Conservation (phyloP, 331 rosid species). For the Dryas integrifolia region DNA sequence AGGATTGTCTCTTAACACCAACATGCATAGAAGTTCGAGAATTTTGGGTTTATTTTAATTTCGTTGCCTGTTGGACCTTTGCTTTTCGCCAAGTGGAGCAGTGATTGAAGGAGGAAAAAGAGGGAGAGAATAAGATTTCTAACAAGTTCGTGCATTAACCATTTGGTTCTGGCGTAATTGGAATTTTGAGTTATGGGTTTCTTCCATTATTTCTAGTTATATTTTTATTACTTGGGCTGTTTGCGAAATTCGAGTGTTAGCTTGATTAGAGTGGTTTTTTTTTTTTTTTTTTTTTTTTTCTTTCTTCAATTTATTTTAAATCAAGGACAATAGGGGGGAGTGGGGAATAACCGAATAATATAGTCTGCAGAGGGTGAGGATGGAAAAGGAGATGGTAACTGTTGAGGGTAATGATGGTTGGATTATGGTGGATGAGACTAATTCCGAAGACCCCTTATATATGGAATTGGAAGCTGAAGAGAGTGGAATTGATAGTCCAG, state of each 20-base stretch:
- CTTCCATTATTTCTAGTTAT: slow-evolving; percentile 3
- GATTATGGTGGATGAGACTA: slow-evolving; percentile 24
- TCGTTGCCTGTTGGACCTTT: background rate
- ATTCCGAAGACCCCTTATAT: slow-evolving; percentile 24
- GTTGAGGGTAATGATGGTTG: slow-evolving; percentile 30
- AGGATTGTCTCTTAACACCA: slow-evolving; percentile 5
- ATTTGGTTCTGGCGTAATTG: slow-evolving; percentile 25
- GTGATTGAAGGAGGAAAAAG: slow-evolving; percentile 11
- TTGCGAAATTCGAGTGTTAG: slow-evolving; percentile 21
- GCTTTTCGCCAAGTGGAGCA: slow-evolving; percentile 12
- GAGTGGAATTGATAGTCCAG: slow-evolving; percentile 34
- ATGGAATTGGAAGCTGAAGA: slow-evolving; percentile 49
- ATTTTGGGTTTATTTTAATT: background rate
- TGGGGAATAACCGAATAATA: background rate
- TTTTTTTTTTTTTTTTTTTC: background rate
- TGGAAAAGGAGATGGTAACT: slow-evolving; percentile 35
- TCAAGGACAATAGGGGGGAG: slow-evolving; percentile 11
- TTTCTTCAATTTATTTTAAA: background rate
- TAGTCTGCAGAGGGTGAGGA: slow-evolving; percentile 17
- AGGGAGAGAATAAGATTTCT: background rate
- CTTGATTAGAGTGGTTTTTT: background rate
- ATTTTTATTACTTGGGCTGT: slow-evolving; percentile 7
- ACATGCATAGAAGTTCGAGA: background rate
- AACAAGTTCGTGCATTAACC: slow-evolving; percentile 13
- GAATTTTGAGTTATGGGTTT: slow-evolving; percentile 17